Conservation (phyloP, 2,329 filamentous ascomycete species). For the Colletotrichum filicis region DNA sequence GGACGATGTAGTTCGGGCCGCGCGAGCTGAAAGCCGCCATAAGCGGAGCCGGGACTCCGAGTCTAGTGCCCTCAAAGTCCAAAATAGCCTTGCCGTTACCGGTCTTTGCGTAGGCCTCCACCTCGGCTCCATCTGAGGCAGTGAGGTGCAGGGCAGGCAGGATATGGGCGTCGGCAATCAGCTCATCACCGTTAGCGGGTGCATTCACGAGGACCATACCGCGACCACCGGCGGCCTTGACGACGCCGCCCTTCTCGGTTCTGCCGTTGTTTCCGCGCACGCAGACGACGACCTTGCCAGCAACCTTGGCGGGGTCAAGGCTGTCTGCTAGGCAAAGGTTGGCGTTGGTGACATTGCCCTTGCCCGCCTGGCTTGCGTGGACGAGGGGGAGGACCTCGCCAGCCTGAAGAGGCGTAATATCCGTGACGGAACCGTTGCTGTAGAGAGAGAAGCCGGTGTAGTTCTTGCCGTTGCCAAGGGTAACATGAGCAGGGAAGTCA, state of each 20-base stretch:
- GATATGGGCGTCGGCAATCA: conserved; percentile 10
- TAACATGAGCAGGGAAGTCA: conserved; percentile 14
- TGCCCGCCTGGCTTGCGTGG: neutral
- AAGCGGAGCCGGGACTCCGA: conserved; percentile 19
- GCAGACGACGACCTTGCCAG: conserved; percentile 12
- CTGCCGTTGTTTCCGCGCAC: conserved; percentile 1
- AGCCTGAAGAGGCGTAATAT: neutral
- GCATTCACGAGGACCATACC: conserved; percentile 23
- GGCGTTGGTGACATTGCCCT: neutral
- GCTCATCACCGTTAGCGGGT: neutral
- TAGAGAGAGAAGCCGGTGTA: conserved; percentile 22
- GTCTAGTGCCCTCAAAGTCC: conserved; percentile 16
- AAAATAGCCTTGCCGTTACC: conserved; percentile 2
- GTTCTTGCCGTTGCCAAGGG: conserved; percentile 19
- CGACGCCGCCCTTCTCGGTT: neutral
- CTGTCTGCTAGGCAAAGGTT: neutral
- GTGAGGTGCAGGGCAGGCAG: conserved; percentile 20
- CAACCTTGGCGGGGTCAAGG: conserved; percentile 15
- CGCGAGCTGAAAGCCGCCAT: conserved; percentile 34
- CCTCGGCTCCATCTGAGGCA: neutral
- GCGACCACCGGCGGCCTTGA: conserved; percentile 14
- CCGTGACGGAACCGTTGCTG: conserved; percentile 2
- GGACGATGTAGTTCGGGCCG: conserved; percentile 20
- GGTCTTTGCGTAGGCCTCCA: conserved; percentile 11
- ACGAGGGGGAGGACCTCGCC: conserved; percentile 12